phyloP scores from a whole-genome alignment of 2,329 filamentous ascomycete genomes.

The Fusarium piperis region DNA sequence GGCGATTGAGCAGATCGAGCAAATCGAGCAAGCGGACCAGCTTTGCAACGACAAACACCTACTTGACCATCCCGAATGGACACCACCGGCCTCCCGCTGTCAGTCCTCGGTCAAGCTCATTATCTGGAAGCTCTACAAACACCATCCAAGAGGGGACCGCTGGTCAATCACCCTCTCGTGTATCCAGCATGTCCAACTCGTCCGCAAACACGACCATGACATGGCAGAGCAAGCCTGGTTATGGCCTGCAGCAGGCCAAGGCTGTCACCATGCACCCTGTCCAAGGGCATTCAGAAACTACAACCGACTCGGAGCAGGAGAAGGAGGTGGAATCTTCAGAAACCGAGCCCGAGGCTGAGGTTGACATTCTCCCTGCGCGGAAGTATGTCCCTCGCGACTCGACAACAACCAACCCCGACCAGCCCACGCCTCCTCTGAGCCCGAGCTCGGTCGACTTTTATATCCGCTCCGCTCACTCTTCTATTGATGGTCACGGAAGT shows the following conservation, averaged over 20 bases:
- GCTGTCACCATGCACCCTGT: constrained; percentile 51
- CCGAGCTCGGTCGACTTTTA: constrained; percentile 63
- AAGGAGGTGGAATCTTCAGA: constrained; percentile 21
- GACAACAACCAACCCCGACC: constrained; percentile 46
- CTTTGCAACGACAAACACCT: constrained; percentile 53
- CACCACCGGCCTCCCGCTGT: constrained; percentile 24
- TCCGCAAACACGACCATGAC: constrained; percentile 49
- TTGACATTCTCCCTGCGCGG: constrained; percentile 26
- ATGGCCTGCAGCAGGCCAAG: constrained; percentile 52
- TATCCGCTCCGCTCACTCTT: constrained; percentile 52
- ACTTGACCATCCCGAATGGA: constrained; percentile 52
- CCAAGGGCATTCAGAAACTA: constrained; percentile 37
- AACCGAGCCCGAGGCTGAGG: constrained; percentile 23
- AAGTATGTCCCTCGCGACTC: constrained; percentile 37
- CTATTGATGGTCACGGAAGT: constrained; percentile 43
- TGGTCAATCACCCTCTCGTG: constrained; percentile 36
- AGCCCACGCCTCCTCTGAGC: constrained; percentile 61
- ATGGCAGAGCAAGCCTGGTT: constrained; percentile 45
- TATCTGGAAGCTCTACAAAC: constrained; percentile 39
- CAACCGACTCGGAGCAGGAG: constrained; percentile 30
- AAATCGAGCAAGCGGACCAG: constrained; percentile 53
- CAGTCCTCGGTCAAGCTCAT: constrained; percentile 37
- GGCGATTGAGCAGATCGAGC: constrained; percentile 45
- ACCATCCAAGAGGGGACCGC: constrained; percentile 37
- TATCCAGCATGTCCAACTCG: constrained; percentile 51